Evolutionary conservation across 352 stramenopile species (phyloP).

Genomic region (Globisporangium carolinianum): DNA sequence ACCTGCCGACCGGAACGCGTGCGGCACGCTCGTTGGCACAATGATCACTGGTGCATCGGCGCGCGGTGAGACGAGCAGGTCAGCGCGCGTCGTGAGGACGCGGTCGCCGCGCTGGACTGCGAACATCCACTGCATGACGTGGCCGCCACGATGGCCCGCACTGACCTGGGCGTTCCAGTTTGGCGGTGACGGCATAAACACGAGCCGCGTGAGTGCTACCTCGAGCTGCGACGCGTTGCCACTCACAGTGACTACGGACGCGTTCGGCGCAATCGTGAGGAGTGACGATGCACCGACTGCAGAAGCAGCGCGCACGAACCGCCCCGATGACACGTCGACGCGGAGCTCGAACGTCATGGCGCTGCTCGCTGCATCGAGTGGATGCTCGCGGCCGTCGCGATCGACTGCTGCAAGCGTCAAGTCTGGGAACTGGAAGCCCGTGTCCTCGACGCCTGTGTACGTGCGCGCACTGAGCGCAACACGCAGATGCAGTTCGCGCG

Average conservation of each 20-base stretch:
- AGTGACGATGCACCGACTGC: not conserved
- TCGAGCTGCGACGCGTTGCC: slow-evolving; percentile 16
- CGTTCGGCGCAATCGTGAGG: not conserved
- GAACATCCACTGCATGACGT: slow-evolving; percentile 47
- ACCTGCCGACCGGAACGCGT: slow-evolving; percentile 19
- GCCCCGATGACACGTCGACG: slow-evolving; percentile 17
- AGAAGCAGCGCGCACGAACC: slow-evolving; percentile 4
- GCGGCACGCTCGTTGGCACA: slow-evolving; percentile 19
- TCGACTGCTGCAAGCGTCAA: slow-evolving; percentile 16
- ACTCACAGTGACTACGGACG: slow-evolving; percentile 1
- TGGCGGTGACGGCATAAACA: slow-evolving; percentile 30
- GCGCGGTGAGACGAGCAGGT: slow-evolving; percentile 24
- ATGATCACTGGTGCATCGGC: slow-evolving; percentile 38
- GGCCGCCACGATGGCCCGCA: not conserved
- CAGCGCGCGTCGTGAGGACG: slow-evolving; percentile 21
- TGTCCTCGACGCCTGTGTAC: slow-evolving; percentile 30
- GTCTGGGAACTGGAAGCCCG: slow-evolving; percentile 33
- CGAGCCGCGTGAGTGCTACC: slow-evolving; percentile 16
- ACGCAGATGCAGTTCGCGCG: slow-evolving; percentile 19
- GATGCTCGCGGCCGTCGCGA: not conserved
- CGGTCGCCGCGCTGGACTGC: slow-evolving; percentile 16
- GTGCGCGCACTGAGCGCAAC: slow-evolving; percentile 20
- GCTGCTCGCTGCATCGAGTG: not conserved
- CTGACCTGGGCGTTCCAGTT: slow-evolving; percentile 45
- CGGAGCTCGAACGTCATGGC: slow-evolving; percentile 11